Base-by-base conservation (phyloP, 1,284 basidiomycete genomes). In the Austropuccinia psidii region DNA sequence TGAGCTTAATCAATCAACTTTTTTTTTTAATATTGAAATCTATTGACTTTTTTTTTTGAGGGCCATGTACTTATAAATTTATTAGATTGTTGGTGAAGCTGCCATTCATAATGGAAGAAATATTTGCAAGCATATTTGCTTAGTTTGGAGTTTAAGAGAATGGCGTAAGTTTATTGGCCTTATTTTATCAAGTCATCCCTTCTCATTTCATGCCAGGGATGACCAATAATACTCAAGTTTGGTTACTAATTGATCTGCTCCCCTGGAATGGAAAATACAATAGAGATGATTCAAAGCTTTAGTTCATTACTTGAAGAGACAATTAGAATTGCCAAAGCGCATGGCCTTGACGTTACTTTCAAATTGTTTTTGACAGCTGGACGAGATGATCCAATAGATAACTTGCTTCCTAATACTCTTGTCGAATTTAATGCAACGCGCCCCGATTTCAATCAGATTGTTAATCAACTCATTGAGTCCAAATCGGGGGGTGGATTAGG, bases 121-220 rank as follows among this genome's bases (percentile, higher is more conserved):
- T 43, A 19, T 57, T 3, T 54, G 49, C 13, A 68, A 31, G 15
- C 21, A 57, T 19, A 31, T 68, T 24, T 35, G 45, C 31, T 47
- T 68, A 31, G 65, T 68, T 15, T 68, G 65, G 65, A 57, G 33
- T 39, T 43, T 68, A 27, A 31, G 65, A 11, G 65, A 68, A 15
- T 39, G 45, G 43, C 45, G 65, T 68, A 68, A 54, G 11, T 27
- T 27, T 27, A 9, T n/a, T 27, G 9, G 11, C 27, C 27, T 21
- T 54, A 15, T n/a, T 13, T 13, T 11, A 11, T 13, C 43, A 13
- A 11, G 11, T 19, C 9, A 11, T 54, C 27, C 17, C 17, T 54
- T 11, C 50, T 54, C 39, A 37, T 29, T n/a, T n/a, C n/a, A n/a
- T n/a, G n/a, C n/a, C n/a, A n/a, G n/a, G n/a, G n/a, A n/a, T n/a